Base-by-base conservation (phyloP, 768 basidiomycete genomes). In the Gautieria morchelliformis region DNA sequence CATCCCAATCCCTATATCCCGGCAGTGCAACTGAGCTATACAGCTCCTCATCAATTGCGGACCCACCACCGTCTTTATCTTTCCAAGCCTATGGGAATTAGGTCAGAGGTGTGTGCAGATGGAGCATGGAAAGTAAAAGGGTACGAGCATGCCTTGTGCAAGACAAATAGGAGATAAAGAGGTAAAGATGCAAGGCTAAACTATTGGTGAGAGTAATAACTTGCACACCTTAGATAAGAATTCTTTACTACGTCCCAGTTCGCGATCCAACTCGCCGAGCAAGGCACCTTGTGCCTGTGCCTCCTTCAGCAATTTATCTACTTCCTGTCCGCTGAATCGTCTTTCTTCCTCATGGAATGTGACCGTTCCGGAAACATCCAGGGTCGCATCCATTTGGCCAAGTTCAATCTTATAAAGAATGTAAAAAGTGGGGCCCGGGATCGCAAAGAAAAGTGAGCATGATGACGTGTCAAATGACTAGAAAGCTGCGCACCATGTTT, bases 281-380 rank as follows among this genome's bases (percentile, higher is more conserved):
- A 75, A 60, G 47, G 66, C 68, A 14, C 75, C 72, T 65, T 85
- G 86, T 47, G 71, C 69, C 65, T 89, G 87, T 4, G 75, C 77
- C 2, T 75, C 73, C 52, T 63, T 69, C 44, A 91, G 72, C 5
- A 82, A 75, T 1, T 64, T 58, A 59, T 91, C 86, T 11, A 90
- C 77, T 53, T 87, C 79, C 9, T 71, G 73, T 60, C 80, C 78
- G 14, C 81, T 74, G 60, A 84, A 81, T 52, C 72, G 69, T n/a
- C 79, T 74, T 5, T 58, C 58, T 4, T 32, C 84, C 40, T 75
- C 74, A 17, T 79, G 78, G 68, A 91, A 90, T 0, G 83, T 83
- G 19, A 93, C 88, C 0, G 85, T 87, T 5, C 81, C 85, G 53
- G 81, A 75, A 1, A 78, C 76, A 1, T 83, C 81, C 35, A 93